Percentiles rank a stretch among this genome's conserved stretches.
phyloP scores from a whole-genome alignment of 768 basidiomycete genomes.

The Lentinula guzmanii region DNA sequence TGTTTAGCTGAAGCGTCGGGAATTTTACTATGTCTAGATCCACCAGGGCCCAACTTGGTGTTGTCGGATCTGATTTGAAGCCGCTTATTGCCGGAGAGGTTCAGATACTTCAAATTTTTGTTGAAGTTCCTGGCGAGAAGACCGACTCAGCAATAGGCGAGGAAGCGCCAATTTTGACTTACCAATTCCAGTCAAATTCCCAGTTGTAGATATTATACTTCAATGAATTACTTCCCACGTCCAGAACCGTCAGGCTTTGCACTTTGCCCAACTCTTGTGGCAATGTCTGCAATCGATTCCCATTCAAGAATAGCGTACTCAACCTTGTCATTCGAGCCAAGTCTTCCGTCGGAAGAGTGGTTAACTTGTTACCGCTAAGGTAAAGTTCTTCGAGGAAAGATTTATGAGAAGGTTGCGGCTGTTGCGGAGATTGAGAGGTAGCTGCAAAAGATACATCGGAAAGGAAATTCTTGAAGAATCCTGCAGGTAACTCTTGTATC shows the following conservation, averaged over 20 bases:
- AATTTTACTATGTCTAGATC: slow-evolving; percentile 16
- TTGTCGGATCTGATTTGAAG: slow-evolving; percentile 86
- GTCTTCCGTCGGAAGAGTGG: slow-evolving; percentile 86
- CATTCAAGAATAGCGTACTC: slow-evolving; percentile 81
- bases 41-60: slow-evolving; percentile 23
- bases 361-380: slow-evolving; percentile 91
- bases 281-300: slow-evolving; percentile 87
- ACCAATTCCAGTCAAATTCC: slow-evolving; percentile 99
- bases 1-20: neutral
- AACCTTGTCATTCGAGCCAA: slow-evolving; percentile 65
- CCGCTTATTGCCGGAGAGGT: slow-evolving; percentile 94
- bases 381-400: slow-evolving; percentile 78
- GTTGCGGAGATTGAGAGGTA: neutral
- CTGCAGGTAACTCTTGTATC: slow-evolving; percentile 74
- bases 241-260: slow-evolving; percentile 70
- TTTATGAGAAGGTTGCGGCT: neutral
- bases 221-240: slow-evolving; percentile 89
- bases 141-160: neutral
- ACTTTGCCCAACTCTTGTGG: slow-evolving; percentile 89
- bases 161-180: slow-evolving; percentile 13
- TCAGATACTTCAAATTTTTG: slow-evolving; percentile 86
- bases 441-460: neutral
- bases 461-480: slow-evolving; percentile 64
- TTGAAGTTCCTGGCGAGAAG: slow-evolving; percentile 82
- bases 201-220: slow-evolving; percentile 98